These are phyloP conservation scores for Grosmannia huntii DNA, from an alignment of 2,329 filamentous ascomycete genomes.

Conservation along the genomic window DNA sequence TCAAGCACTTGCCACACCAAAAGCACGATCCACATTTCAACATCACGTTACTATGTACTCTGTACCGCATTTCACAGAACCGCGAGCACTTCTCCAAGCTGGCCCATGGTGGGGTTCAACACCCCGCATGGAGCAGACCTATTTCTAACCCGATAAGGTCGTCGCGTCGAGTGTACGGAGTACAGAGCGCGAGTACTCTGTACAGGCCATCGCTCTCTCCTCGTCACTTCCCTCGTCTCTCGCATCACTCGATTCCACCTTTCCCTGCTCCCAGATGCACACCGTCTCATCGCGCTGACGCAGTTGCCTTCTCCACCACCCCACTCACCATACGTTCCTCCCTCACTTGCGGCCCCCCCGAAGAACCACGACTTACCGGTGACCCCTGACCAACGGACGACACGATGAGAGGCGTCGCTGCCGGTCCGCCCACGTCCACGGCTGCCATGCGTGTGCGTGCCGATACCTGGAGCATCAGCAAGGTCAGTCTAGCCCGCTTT, in stretches of 20 bases:
- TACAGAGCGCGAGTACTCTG: not conserved
- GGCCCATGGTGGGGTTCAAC: not conserved
- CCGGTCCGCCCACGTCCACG: not conserved
- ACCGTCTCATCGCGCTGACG: not conserved
- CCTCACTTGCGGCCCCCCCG: conserved; percentile 3
- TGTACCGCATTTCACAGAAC: too few species aligned
- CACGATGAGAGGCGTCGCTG: conserved; percentile 2
- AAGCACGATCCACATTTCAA: too few species aligned
- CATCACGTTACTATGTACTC: too few species aligned
- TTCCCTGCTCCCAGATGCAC: not conserved
- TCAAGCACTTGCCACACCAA: too few species aligned
- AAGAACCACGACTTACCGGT: not conserved
- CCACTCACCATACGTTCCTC: not conserved
- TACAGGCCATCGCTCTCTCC: not conserved
- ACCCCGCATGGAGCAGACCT: not conserved
- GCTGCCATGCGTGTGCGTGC: conserved; percentile 10
- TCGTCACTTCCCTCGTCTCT: not conserved
- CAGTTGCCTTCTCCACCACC: not conserved
- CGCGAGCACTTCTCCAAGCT: not conserved
- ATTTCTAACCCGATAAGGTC: not conserved
- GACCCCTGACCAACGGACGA: not conserved
- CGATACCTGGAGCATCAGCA: conserved; percentile 29
- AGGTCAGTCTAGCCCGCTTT: conserved; percentile 6
- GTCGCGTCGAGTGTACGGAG: not conserved
- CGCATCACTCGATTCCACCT: not conserved